Percentiles rank a stretch among this genome's conserved stretches.
Evolutionary conservation across 73 alveolate species (phyloP).

Genomic region (Tetrahymena malaccensis): DNA sequence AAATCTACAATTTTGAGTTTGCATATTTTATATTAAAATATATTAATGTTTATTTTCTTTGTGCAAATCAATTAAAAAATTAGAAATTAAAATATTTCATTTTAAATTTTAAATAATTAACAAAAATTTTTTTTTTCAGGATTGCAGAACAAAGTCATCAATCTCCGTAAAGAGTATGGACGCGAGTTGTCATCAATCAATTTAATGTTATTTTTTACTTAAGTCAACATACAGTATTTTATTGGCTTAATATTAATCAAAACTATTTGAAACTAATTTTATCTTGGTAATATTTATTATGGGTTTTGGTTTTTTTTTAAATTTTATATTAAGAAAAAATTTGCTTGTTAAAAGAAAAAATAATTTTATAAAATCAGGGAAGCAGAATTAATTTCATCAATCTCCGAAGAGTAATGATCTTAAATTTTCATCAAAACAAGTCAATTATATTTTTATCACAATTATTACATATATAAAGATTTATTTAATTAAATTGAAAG

Average conservation of each 20-base stretch:
- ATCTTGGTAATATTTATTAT: background rate
- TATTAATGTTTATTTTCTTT: background rate
- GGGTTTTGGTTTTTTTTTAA: background rate
- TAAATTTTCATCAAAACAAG: background rate
- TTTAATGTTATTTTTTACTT: background rate
- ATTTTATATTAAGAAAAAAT: background rate
- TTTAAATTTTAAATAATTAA: too few species aligned
- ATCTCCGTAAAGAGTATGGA: background rate
- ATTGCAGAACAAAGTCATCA: background rate
- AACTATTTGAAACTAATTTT: background rate
- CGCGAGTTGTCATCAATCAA: slow-evolving; percentile 1
- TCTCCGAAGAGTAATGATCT: background rate
- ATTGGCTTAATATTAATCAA: background rate
- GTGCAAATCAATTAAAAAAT: too few species aligned
- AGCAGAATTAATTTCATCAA: background rate
- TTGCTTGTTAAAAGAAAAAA: too few species aligned
- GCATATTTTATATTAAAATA: background rate
- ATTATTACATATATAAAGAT: background rate
- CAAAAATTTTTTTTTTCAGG: background rate
- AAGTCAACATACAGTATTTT: background rate
- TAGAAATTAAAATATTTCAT: too few species aligned
- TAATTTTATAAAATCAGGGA: background rate
- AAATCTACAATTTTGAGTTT: background rate
- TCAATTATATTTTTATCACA: background rate
- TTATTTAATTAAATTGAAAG: background rate